Evolutionary conservation across 306 rosid species (phyloP).

Genomic region (Ceratonia siliqua): DNA sequence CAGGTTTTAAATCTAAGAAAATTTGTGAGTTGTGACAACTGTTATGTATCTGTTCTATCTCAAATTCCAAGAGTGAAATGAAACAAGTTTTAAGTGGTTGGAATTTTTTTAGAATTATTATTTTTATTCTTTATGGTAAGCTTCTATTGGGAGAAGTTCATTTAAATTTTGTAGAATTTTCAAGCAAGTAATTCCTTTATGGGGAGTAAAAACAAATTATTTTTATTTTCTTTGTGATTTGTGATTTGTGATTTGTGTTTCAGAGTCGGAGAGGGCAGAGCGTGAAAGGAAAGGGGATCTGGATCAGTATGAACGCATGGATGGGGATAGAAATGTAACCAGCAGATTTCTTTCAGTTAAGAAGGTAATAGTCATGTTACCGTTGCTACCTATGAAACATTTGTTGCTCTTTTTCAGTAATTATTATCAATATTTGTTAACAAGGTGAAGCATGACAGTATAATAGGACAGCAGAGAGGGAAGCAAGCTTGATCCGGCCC

Average conservation of each 20-base stretch:
- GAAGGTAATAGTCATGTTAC: constrained; percentile 61
- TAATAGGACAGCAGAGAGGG: constrained; percentile 98
- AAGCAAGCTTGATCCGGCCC: constrained; percentile 87
- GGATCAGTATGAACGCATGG: constrained; percentile 86
- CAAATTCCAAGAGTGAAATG: constrained; percentile 14
- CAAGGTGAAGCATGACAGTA: constrained; percentile 55
- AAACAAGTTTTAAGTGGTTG: constrained; percentile 6
- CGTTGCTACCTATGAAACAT: constrained; percentile 3
- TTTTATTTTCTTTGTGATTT: constrained; percentile 8
- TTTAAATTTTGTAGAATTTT: constrained; percentile 18
- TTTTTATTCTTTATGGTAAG: background rate
- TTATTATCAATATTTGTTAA: constrained; percentile 6
- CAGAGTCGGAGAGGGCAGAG: constrained; percentile 90
- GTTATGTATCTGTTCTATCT: constrained; percentile 31
- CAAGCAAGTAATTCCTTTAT: constrained; percentile 1
- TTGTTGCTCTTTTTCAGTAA: background rate
- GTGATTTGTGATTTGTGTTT: too few relatives aligned
- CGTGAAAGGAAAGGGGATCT: constrained; percentile 99
- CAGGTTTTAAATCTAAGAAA: constrained; percentile 29
- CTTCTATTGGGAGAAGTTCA: constrained; percentile 26
- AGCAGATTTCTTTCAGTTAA: constrained; percentile 82
- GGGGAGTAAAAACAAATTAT: constrained; percentile 12
- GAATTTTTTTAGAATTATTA: constrained; percentile 25
- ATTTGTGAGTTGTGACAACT: constrained; percentile 34
- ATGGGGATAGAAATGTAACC: constrained; percentile 93